Base-by-base conservation (phyloP, 2,329 filamentous ascomycete genomes). In the Cylindrodendrum hubeiense region DNA sequence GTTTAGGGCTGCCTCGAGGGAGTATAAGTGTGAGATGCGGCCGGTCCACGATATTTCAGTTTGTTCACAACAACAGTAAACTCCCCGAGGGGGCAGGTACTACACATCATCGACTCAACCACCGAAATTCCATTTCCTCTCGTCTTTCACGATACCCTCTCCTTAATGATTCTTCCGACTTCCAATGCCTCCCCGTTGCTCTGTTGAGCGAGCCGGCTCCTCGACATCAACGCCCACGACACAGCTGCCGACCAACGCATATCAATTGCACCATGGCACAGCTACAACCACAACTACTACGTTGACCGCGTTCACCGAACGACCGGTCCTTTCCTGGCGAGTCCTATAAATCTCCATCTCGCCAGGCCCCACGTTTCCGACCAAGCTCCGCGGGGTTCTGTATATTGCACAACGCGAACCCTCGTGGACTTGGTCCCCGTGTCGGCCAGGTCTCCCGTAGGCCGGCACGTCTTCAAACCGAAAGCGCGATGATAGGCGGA, bases 381-480 rank as follows among this genome's bases (percentile, higher is more conserved):
- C 30, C 52, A 43, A n/a, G 24, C 28, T 28, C 51, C 12, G 15
- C 24, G 26, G 15, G 9, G 26, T 52, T 33, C 47, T 19, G 10
- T 22, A 17, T 21, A 56, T 22, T 15, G 33, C 34, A 17, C 26
- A 50, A 30, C 26, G 17, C 46, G 46, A 47, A 46, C 43, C 46
- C 46, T 28, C 9, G 19, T 30, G 10, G 5, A 24, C 43, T 26
- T 41, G 54, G 44, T 50, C 9, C 17, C 51, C 60, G 51, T 64
- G 65, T 61, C 43, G 47, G 67, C 56, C 55, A 59, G 52, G 66
- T 68, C 66, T 67, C 64, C 66, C 66, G 66, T 58, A 61, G 66
- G 66, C 64, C 55, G 63, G 60, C 58, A 60, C 37, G 17, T 30
- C 26, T 49, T 49, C 17, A 49, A n/a, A 50, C 47, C n/a, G 46